Evolutionary conservation across 257 asterid genomes (phyloP), one percentile per base, ranked within the genome.

Genomic region (Fraxinus quadrangulata): DNA sequence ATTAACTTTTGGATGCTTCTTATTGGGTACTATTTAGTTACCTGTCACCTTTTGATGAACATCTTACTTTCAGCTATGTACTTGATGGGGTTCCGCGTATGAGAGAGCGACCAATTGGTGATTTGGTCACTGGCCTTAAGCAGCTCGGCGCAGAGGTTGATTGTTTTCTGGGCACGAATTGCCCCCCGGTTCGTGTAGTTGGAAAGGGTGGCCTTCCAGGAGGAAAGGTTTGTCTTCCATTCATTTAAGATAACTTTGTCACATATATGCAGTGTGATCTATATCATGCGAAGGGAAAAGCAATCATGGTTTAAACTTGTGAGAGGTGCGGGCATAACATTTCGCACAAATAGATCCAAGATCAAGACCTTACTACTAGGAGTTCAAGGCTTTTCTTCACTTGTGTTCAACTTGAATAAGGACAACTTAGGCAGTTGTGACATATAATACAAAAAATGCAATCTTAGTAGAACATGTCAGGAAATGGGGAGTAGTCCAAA

Each of bases 21-120:
- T 47, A 14, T 47, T 47, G 56, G 56, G 65, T 54, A 54, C 65
- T 54, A n/a, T 7, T 6, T 54, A 16, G 11, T 19, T 2, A 54
- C 26, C 26, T 54, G 23, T 54, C 65, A 54, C 65, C 65, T 54
- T 47, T 47, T 14, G 56, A 47, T 54, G 65, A 54, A 19, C 65
- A 19, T 54, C 24, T 76, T 82, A 69, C 65, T 80, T 84, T 80
- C 91, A 96, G 99, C 68, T 96, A 92, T 77, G 97, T 96, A 63
- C 97, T 96, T 77, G 99, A 96, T 73, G 99, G 99, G 59, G 97
- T 96, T 87, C 98, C 98, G 49, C 93, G 99, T 77, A 96, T 96
- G 99, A 90, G 99, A 84, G 99, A 96, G 93, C 90, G 99, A 75
- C 99, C 99, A 34, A 96, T 96, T 77, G 97, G 98, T 26, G 98